A percentile compares a stretch with the other conserved stretches of the same genome.
phyloP scores from a whole-genome alignment of 129 eudicot genomes.

The Artemisia tridentata region DNA sequence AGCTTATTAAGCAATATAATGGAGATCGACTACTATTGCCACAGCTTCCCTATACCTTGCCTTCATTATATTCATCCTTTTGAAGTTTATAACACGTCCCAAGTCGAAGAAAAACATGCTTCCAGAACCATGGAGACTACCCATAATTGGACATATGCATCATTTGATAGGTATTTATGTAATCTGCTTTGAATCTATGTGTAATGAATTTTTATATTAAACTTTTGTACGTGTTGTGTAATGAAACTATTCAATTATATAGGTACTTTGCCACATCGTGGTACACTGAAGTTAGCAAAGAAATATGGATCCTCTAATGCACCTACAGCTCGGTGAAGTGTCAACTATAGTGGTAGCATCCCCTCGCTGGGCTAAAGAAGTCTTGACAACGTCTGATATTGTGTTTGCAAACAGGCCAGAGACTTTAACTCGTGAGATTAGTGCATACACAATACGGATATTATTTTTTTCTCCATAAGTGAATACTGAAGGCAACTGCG shows the following conservation, averaged over 20 bases:
- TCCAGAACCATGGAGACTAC: too few relatives aligned
- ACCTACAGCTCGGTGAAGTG: constrained; percentile 32
- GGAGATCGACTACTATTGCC: too few relatives aligned
- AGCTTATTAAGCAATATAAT: too few relatives aligned
- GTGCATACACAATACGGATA: constrained; percentile 31
- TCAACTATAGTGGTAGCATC: constrained; percentile 27
- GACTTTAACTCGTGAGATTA: constrained; percentile 20
- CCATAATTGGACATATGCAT: too few relatives aligned
- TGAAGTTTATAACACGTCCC: too few relatives aligned
- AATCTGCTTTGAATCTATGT: too few relatives aligned
- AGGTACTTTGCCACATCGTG: constrained; percentile 37
- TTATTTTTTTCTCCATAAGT: constrained; percentile 28
- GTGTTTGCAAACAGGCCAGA: constrained; percentile 28
- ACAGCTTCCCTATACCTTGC: too few relatives aligned
- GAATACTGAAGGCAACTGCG: constrained; percentile 33
- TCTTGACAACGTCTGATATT: constrained; percentile 28
- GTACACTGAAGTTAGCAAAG: constrained; percentile 21
- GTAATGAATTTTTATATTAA: too few relatives aligned
- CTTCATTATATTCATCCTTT: too few relatives aligned
- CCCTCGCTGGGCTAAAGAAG: constrained; percentile 34
- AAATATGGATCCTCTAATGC: constrained; percentile 30
- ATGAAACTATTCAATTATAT: neutral
- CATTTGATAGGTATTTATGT: too few relatives aligned
- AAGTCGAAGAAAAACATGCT: too few relatives aligned
- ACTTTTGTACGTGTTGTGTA: too few relatives aligned